Evolutionary conservation across 208 protist species (phyloP), one percentile per base, ranked within the genome.

Genomic region (Crithidia acanthocephali): DNA sequence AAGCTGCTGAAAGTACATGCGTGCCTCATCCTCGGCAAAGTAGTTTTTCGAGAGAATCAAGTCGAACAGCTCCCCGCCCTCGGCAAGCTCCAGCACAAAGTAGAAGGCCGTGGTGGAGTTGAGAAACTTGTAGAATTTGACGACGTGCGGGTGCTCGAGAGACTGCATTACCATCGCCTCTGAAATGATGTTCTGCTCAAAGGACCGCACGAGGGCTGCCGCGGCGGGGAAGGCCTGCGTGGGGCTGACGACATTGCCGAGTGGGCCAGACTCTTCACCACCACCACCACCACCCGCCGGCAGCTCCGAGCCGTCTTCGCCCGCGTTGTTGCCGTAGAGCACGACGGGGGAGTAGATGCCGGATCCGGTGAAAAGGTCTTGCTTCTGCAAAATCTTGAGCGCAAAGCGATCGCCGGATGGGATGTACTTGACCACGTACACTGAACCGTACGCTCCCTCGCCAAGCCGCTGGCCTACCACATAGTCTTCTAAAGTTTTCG

Each of bases 11-110:
- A 98, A 98, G 68, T 97, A 98, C 35, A 82, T 55, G 10, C 95
- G 85, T 0, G 94, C 92, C 33, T 87, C 89, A 51, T 83, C 62
- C 76, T 98, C 97, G 50, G 30, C 53, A 56, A 98, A 98, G 74
- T 86, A 85, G 9, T 87, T 79, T 45, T 89, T 83, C 27, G 80
- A 86, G 25, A 96, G 87, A 65, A 99, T 98, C 53, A 97, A 79
- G 61, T 98, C 92, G 60, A 98, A 98, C 62, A 99, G 83, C 80
- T 98, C 96, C 1, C 98, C 98, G 53, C 93, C 88, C 52, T 92
- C 82, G 7, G 87, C 90, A 10, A 98, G 76, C 62, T 98, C 94
- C 83, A 98, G 80, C 6, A 98, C 73, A 72, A 97, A 93, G 66
- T 97, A 96, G 80, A 95, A 94, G 6, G 91, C 85, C 9, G 82